Conservation (phyloP, 805 yeast species). For the Myxozyma neglecta region DNA sequence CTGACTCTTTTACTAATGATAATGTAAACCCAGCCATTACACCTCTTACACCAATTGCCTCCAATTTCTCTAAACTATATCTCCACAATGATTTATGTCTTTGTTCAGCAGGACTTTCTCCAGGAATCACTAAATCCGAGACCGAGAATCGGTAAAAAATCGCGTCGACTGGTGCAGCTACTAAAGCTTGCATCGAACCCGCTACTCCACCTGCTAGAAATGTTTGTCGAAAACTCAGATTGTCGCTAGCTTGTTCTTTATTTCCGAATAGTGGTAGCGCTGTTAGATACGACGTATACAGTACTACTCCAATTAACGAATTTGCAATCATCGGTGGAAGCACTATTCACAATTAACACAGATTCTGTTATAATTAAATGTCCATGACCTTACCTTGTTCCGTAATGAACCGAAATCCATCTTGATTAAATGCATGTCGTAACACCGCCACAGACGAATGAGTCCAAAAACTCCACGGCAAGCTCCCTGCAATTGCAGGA, state of each 20-base stretch:
- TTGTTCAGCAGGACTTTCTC: not conserved
- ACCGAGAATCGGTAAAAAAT: conserved; percentile 78
- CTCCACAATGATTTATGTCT: conserved; percentile 66
- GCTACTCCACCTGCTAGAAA: conserved; percentile 82
- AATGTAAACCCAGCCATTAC: conserved; percentile 89
- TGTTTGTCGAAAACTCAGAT: conserved; percentile 52
- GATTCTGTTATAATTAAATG: not conserved
- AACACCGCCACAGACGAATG: conserved; percentile 80
- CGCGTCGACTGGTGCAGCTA: conserved; percentile 93
- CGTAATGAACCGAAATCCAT: conserved; percentile 87
- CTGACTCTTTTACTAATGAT: conserved; percentile 72
- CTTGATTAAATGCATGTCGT: conserved; percentile 64
- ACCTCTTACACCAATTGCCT: conserved; percentile 74
- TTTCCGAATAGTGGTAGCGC: conserved; percentile 35
- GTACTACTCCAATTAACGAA: conserved; percentile 81
- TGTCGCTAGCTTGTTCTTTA: not conserved
- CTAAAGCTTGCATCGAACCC: conserved; percentile 82
- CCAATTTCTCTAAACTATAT: conserved; percentile 67
- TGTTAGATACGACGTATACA: conserved; percentile 77
- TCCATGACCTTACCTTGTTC: conserved; percentile 46
- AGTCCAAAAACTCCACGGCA: conserved; percentile 51
- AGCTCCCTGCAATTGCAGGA: conserved; percentile 35
- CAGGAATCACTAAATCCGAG: conserved; percentile 59
- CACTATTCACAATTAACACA: conserved; percentile 41
- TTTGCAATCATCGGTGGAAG: conserved; percentile 87